These are phyloP conservation scores for Cyberlindnera subsufficiens DNA, from an alignment of 805 yeast species.

Conservation along the genomic window DNA sequence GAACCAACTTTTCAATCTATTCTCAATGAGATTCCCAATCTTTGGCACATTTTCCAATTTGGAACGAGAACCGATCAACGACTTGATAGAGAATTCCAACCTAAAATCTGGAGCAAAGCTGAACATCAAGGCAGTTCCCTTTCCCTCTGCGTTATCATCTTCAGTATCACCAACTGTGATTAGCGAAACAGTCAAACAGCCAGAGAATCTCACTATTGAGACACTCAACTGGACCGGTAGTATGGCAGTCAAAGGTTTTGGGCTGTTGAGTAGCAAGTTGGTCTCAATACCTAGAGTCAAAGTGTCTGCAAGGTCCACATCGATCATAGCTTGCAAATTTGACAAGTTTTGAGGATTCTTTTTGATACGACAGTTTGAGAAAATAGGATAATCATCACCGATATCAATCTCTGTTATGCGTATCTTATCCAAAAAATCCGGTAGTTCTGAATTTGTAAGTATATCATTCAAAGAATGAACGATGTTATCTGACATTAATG, in stretches of 20 bases:
- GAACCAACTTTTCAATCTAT: constrained; percentile 80
- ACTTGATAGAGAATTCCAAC: constrained; percentile 81
- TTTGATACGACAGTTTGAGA: constrained; percentile 83
- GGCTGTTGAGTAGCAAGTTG: constrained; percentile 69
- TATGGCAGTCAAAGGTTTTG: constrained; percentile 77
- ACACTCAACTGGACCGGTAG: constrained; percentile 82
- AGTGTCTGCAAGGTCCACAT: constrained; percentile 84
- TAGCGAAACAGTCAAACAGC: constrained; percentile 73
- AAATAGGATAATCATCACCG: constrained; percentile 93
- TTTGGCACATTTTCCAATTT: constrained; percentile 92
- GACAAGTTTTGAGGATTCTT: constrained; percentile 44
- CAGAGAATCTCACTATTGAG: constrained; percentile 85
- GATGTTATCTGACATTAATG: constrained; percentile 76
- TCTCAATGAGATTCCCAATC: constrained; percentile 77
- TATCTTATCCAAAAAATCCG: constrained; percentile 76
- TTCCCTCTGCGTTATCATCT: constrained; percentile 17
- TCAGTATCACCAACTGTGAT: constrained; percentile 20
- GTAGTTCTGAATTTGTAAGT: constrained; percentile 52
- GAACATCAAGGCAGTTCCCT: constrained; percentile 73
- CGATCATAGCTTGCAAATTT: constrained; percentile 77
- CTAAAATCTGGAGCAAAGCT: constrained; percentile 90
- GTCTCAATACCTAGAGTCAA: constrained; percentile 84
- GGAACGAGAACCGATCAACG: constrained; percentile 88
- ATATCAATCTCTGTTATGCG: constrained; percentile 82
- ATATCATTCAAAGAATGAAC: constrained; percentile 71